These are phyloP conservation scores for Corymbia maculata DNA, from an alignment of 345 rosid genomes.

Conservation along the genomic window DNA sequence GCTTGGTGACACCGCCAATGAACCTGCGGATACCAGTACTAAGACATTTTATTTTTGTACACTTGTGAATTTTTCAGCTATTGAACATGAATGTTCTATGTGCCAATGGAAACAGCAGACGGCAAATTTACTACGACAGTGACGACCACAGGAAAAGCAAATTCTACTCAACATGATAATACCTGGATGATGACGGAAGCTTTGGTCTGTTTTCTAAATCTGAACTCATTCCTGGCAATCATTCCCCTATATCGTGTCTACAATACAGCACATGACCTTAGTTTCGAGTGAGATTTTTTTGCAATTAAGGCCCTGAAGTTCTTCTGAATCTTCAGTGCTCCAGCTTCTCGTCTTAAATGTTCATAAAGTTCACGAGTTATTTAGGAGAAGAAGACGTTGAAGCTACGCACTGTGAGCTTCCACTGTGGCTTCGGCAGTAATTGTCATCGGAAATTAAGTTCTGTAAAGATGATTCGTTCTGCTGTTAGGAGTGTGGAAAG, in stretches of 20 bases:
- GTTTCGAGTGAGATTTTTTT: slow-evolving; percentile 38
- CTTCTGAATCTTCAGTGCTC: slow-evolving; percentile 79
- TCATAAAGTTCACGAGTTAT: slow-evolving; percentile 34
- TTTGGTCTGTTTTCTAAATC: slow-evolving; percentile 54
- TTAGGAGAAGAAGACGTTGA: too few relatives aligned
- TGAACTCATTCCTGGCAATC: slow-evolving; percentile 71
- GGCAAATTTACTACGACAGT: background rate
- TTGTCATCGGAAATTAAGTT: too few relatives aligned
- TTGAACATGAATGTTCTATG: background rate
- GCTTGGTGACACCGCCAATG: slow-evolving; percentile 55
- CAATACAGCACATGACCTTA: slow-evolving; percentile 48
- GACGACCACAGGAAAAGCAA: background rate
- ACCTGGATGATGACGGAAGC: slow-evolving; percentile 81
- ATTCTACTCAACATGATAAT: background rate
- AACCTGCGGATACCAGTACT: slow-evolving; percentile 35
- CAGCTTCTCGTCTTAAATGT: slow-evolving; percentile 58
- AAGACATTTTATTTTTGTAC: background rate
- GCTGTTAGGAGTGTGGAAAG: too few relatives aligned
- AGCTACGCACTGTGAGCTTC: too few relatives aligned
- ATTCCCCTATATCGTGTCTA: slow-evolving; percentile 86
- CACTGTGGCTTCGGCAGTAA: too few relatives aligned
- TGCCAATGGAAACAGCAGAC: background rate
- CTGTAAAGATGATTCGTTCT: too few relatives aligned
- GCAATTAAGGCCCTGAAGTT: slow-evolving; percentile 49
- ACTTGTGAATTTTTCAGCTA: background rate